Evolutionary conservation across 176 grass and related monocot species (phyloP).

Genomic region (Lolium multiflorum): DNA sequence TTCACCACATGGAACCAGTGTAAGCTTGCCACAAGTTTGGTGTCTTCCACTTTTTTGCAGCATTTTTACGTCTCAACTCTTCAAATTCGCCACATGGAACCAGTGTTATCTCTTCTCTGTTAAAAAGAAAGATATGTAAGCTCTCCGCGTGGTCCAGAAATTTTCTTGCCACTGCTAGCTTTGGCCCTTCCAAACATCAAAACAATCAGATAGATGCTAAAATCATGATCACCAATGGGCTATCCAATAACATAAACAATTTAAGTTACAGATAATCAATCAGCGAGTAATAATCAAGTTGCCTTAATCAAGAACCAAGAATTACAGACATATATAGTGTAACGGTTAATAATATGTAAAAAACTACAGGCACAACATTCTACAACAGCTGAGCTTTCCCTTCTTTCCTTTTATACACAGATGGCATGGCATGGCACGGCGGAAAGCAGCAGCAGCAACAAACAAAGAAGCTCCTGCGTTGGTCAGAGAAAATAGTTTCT

Average conservation of each 20-base stretch:
- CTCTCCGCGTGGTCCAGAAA: too few relatives aligned
- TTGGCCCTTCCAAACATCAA: background rate
- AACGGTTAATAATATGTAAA: conserved; percentile 24
- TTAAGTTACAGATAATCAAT: background rate
- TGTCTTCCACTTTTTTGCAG: too few relatives aligned
- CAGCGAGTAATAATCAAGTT: background rate
- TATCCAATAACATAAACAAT: background rate
- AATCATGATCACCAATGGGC: background rate
- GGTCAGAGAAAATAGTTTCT: background rate
- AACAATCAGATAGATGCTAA: background rate
- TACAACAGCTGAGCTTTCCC: conserved; percentile 33
- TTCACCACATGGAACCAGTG: too few relatives aligned
- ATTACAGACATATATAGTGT: background rate
- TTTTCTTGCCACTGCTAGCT: too few relatives aligned
- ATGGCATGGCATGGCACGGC: background rate
- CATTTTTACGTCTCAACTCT: too few relatives aligned
- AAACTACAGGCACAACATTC: conserved; percentile 21
- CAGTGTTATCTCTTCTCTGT: too few relatives aligned
- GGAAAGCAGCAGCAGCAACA: background rate
- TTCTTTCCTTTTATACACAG: conserved; percentile 12
- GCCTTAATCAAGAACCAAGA: conserved; percentile 21
- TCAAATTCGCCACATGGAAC: too few relatives aligned
- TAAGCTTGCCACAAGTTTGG: too few relatives aligned
- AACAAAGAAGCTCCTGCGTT: background rate
- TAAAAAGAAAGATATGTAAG: too few relatives aligned